Conservation (phyloP, 495 filamentous ascomycete genomes). For the Hypoxylon fragiforme region DNA sequence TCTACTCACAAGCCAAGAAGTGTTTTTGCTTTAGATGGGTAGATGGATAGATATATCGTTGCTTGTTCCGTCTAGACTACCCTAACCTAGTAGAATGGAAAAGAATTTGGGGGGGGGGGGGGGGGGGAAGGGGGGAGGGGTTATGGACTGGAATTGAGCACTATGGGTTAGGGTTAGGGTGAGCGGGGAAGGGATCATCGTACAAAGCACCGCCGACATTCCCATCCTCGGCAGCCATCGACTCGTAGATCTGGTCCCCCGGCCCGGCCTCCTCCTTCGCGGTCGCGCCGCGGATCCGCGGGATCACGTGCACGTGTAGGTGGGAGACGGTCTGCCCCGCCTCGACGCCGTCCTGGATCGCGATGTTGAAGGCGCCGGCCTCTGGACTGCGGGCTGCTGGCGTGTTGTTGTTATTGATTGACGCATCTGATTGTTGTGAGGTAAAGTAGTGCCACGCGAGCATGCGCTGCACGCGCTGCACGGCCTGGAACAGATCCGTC, state of each 20-base stretch:
- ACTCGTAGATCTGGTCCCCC: conserved; percentile 70
- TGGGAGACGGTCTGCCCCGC: conserved; percentile 90
- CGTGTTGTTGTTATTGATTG: background rate
- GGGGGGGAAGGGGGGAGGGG: background rate
- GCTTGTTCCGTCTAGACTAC: too few species aligned
- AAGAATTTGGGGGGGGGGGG: too few species aligned
- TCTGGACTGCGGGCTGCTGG: conserved; percentile 17
- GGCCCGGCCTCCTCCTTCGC: conserved; percentile 52
- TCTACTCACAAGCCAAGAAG: too few species aligned
- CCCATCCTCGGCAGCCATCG: conserved; percentile 83
- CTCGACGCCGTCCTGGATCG: conserved; percentile 85
- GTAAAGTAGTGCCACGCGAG: conserved; percentile 71
- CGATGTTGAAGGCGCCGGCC: conserved; percentile 78
- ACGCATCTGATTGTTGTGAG: too few species aligned
- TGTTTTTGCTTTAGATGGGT: background rate
- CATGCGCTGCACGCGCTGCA: conserved; percentile 79
- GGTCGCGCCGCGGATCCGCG: conserved; percentile 55
- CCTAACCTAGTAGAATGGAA: too few species aligned
- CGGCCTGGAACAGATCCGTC: conserved; percentile 80
- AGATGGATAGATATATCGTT: too few species aligned
- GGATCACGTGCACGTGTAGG: conserved; percentile 93
- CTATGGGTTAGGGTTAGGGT: too few species aligned
- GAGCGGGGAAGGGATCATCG: conserved; percentile 39
- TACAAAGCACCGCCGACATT: conserved; percentile 69
- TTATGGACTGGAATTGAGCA: too few species aligned